Evolutionary conservation across 1,284 basidiomycete genomes (phyloP).

Genomic region (Erythrobasidium hasegawianum): DNA sequence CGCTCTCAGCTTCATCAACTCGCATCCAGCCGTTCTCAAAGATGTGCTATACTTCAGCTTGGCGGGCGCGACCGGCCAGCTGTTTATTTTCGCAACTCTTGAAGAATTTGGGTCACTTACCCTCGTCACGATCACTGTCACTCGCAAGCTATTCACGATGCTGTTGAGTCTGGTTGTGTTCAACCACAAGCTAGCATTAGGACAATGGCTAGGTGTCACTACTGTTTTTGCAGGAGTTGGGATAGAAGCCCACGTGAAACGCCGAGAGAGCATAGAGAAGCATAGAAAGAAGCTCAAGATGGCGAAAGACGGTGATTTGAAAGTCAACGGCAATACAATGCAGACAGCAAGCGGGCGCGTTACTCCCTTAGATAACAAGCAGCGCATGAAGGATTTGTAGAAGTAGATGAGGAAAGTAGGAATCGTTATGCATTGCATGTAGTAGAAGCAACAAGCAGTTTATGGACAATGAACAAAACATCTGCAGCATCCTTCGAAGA

Average conservation of each 20-base stretch:
- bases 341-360: background rate
- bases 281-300: conserved; percentile 30
- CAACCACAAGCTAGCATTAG: conserved; percentile 72
- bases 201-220: conserved; percentile 86
- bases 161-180: conserved; percentile 89
- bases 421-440: background rate
- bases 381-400: conserved; percentile 1
- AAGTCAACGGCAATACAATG: conserved; percentile 1
- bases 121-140: conserved; percentile 86
- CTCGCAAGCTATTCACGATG: conserved; percentile 97
- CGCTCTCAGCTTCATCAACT: conserved; percentile 69
- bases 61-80: conserved; percentile 87
- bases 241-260: conserved; percentile 83
- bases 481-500: background rate
- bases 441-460: conserved; percentile 1
- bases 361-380: background rate
- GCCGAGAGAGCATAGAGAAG: conserved; percentile 55
- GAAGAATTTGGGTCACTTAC: conserved; percentile 93
- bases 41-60: conserved; percentile 82
- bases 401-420: conserved; percentile 1
- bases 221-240: conserved; percentile 66
- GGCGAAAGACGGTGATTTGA: conserved; percentile 13
- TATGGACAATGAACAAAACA: background rate
- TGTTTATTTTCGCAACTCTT: conserved; percentile 98
- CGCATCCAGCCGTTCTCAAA: conserved; percentile 70